Evolutionary conservation across 2,329 filamentous ascomycete genomes (phyloP).

Genomic region (Teratosphaeria viscida): DNA sequence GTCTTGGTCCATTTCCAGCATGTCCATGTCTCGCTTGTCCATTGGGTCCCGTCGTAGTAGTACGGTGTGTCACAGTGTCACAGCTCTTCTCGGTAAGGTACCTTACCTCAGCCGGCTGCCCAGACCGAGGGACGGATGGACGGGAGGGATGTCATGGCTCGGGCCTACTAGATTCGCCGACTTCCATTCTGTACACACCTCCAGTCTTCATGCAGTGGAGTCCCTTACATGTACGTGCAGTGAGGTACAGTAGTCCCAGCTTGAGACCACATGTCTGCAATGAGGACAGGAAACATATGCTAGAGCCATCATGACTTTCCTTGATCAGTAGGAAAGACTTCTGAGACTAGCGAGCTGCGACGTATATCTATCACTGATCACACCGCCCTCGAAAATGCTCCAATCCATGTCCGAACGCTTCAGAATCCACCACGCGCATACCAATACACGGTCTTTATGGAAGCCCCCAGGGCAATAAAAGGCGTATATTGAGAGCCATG

Average conservation of each 20-base stretch:
- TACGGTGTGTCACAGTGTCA: no score
- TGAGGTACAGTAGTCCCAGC: neutral
- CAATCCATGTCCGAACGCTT: conserved; percentile 3
- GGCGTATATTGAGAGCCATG: neutral
- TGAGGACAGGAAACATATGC: neutral
- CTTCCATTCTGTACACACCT: neutral
- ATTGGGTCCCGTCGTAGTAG: no score
- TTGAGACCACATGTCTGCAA: neutral
- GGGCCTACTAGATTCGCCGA: neutral
- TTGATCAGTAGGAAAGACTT: neutral
- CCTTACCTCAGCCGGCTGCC: neutral
- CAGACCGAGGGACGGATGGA: neutral
- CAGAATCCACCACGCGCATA: conserved; percentile 2
- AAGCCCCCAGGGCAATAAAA: neutral
- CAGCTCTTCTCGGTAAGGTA: neutral
- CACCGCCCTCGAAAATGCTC: conserved; percentile 2
- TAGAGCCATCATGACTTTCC: neutral
- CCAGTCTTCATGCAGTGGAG: no score
- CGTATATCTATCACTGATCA: neutral
- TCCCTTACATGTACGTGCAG: neutral
- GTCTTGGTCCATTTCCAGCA: no score
- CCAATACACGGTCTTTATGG: conserved; percentile 3
- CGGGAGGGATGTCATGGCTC: neutral
- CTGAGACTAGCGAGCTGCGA: neutral
- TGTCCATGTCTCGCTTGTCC: no score